phyloP scores from a whole-genome alignment of 495 filamentous ascomycete genomes.

The Penicillium daleae region DNA sequence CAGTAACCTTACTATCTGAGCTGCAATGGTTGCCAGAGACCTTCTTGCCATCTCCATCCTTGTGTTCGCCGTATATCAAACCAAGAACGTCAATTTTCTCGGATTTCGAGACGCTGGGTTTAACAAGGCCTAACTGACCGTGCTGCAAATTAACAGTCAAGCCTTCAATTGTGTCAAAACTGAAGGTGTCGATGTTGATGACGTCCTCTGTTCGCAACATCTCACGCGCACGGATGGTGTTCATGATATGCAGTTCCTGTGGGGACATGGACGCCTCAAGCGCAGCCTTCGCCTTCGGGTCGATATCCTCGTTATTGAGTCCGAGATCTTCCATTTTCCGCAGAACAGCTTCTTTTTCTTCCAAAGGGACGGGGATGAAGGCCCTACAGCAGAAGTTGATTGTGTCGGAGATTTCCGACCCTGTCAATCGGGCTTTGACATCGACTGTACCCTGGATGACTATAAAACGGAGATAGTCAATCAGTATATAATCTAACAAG shows the following conservation, averaged over 20 bases:
- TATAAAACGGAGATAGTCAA: slow-evolving; percentile 3
- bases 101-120: not conserved
- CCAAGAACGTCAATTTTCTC: slow-evolving; percentile 7
- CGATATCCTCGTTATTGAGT: slow-evolving; percentile 5
- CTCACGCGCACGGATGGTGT: slow-evolving; percentile 28
- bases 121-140: slow-evolving; percentile 21
- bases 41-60: not conserved
- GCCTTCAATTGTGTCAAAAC: slow-evolving; percentile 41
- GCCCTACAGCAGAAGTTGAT: slow-evolving; percentile 44
- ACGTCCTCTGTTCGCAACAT: slow-evolving; percentile 30
- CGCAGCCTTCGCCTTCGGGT: slow-evolving; percentile 5
- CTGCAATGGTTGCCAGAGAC: not conserved
- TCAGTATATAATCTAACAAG: not conserved
- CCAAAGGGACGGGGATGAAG: slow-evolving; percentile 29
- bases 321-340: slow-evolving; percentile 27
- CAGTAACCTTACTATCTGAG: not conserved
- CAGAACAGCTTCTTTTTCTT: slow-evolving; percentile 28
- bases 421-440: slow-evolving; percentile 32
- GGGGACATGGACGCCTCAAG: slow-evolving; percentile 12
- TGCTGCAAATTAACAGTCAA: slow-evolving; percentile 34
- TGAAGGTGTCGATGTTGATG: slow-evolving; percentile 40
- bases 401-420: slow-evolving; percentile 37
- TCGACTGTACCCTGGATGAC: slow-evolving; percentile 49
- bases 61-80: not conserved
- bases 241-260: slow-evolving; percentile 34